phyloP scores from a whole-genome alignment of 805 yeast genomes.

The Barnettozyma sucrosica region DNA sequence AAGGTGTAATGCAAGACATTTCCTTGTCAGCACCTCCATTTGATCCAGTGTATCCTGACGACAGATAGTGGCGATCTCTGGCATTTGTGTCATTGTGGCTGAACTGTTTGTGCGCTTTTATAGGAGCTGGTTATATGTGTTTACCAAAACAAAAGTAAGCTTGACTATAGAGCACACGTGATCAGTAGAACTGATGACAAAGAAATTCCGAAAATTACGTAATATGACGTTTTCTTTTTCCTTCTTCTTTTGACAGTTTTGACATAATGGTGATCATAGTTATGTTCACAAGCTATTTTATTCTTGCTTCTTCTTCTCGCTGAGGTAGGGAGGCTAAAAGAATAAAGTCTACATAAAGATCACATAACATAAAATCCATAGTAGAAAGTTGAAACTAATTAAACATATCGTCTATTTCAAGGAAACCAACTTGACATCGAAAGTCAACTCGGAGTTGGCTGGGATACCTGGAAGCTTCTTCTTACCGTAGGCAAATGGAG shows the following conservation, averaged over 20 bases:
- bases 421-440: slow-evolving; percentile 89
- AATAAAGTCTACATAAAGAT: background rate
- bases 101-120: background rate
- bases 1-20: slow-evolving; percentile 34
- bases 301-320: no score
- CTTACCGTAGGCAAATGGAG: slow-evolving; percentile 94
- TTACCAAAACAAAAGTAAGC: background rate
- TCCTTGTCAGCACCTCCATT: slow-evolving; percentile 28
- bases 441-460: slow-evolving; percentile 92
- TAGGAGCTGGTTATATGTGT: background rate
- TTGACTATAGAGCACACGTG: no score
- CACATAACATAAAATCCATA: background rate
- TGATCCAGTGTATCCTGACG: slow-evolving; percentile 16
- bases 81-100: background rate
- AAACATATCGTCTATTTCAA: slow-evolving; percentile 51
- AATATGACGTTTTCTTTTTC: no score
- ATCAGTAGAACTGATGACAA: no score
- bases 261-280: no score
- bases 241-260: no score
- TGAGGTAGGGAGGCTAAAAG: no score
- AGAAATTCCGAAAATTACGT: no score
- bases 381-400: background rate
- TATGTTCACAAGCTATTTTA: no score
- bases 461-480: slow-evolving; percentile 96
- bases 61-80: background rate